A percentile compares a stretch with the other conserved stretches of the same genome.
Conservation (phyloP, 495 filamentous ascomycete genomes). For the Ramalina peruviana region DNA sequence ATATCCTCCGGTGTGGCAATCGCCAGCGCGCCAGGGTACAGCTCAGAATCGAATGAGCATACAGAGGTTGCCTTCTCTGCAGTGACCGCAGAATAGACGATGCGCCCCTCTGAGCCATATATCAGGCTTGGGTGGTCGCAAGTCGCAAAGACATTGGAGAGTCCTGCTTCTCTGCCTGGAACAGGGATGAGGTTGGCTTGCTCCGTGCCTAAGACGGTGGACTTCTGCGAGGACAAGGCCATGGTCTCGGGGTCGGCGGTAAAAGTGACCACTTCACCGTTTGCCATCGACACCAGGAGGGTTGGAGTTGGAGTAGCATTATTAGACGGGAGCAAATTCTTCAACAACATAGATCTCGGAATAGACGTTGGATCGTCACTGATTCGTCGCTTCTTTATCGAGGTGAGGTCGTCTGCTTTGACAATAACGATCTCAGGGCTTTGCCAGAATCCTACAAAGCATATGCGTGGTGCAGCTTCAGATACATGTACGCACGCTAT, state of each 20-base stretch:
- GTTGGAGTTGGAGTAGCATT: conserved; percentile 44
- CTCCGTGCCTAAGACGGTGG: conserved; percentile 73
- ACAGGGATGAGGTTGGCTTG: conserved; percentile 65
- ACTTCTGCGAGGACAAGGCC: conserved; percentile 56
- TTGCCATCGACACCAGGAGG: conserved; percentile 85
- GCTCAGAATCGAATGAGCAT: conserved; percentile 66
- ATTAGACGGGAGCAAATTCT: conserved; percentile 42
- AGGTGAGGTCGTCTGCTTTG: conserved; percentile 45
- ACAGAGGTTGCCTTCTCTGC: conserved; percentile 70
- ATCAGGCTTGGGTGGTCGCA: conserved; percentile 91
- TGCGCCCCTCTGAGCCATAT: conserved; percentile 72
- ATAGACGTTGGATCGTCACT: conserved; percentile 49
- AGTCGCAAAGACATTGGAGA: conserved; percentile 79
- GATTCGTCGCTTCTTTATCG: conserved; percentile 46
- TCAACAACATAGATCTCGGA: conserved; percentile 68
- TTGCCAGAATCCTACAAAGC: conserved; percentile 75
- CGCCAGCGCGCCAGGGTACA: conserved; percentile 67
- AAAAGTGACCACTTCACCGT: conserved; percentile 84
- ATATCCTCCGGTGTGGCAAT: conserved; percentile 65
- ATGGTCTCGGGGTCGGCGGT: conserved; percentile 44
- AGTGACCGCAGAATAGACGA: conserved; percentile 92
- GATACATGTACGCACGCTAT: conserved; percentile 71
- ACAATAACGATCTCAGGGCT: conserved; percentile 60
- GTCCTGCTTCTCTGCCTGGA: conserved; percentile 28
- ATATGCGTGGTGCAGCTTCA: conserved; percentile 30